Evolutionary conservation across 2,329 filamentous ascomycete species (phyloP).

Genomic region (Colletotrichum trifolii): DNA sequence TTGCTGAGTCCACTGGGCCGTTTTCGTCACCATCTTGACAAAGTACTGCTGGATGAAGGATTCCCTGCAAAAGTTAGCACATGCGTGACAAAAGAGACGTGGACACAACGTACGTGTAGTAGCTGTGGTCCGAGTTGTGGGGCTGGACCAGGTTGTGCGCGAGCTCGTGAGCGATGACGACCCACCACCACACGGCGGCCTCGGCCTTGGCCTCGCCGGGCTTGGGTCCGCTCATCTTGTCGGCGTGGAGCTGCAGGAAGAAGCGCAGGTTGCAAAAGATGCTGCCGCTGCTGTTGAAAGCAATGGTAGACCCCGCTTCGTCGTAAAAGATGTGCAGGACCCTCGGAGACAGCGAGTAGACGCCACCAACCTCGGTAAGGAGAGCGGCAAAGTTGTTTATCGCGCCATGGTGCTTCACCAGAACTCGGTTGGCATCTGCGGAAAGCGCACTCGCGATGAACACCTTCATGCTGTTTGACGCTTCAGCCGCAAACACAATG

Average conservation of each 20-base stretch:
- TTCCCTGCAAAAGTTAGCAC: conserved; percentile 61
- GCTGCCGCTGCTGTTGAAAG: conserved; percentile 88
- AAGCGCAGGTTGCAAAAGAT: conserved; percentile 95
- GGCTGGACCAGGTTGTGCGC: conserved; percentile 89
- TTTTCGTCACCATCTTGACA: conserved; percentile 71
- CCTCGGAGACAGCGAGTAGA: conserved; percentile 77
- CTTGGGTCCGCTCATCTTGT: conserved; percentile 51
- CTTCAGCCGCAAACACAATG: conserved; percentile 75
- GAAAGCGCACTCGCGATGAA: conserved; percentile 72
- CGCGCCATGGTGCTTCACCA: conserved; percentile 67
- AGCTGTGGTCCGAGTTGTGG: conserved; percentile 84
- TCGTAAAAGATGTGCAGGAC: conserved; percentile 91
- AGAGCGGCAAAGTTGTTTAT: conserved; percentile 78
- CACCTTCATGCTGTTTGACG: conserved; percentile 78
- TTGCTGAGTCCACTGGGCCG: conserved; percentile 50
- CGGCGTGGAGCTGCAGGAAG: conserved; percentile 81
- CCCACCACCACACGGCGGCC: conserved; percentile 89
- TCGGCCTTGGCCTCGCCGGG: conserved; percentile 65
- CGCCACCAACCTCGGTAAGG: conserved; percentile 73
- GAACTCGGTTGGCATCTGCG: conserved; percentile 64
- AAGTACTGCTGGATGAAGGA: conserved; percentile 84
- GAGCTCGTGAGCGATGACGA: conserved; percentile 94
- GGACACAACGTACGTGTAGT: conserved; percentile 72
- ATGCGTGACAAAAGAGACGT: neutral
- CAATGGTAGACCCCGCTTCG: conserved; percentile 81